Percentiles rank a stretch among this genome's conserved stretches.
phyloP scores from a whole-genome alignment of 371 early-diverging fungal species.

The Actinomortierella wolfii region DNA sequence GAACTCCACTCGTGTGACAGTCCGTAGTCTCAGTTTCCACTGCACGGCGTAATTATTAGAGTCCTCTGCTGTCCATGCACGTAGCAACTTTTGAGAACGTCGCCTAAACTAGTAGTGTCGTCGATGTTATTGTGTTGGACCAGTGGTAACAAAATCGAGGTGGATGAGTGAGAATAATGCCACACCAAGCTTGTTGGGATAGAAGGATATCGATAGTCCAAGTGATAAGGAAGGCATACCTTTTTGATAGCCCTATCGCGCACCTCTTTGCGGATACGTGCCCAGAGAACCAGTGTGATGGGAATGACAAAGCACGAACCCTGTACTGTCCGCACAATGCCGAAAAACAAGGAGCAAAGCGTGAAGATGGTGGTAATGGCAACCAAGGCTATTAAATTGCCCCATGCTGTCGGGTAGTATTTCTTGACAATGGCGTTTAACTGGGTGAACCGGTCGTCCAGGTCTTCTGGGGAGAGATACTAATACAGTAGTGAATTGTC shows the following conservation, averaged over 20 bases:
- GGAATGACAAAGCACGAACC: conserved; percentile 34
- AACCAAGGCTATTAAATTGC: too few relatives aligned
- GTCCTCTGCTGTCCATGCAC: conserved; percentile 29
- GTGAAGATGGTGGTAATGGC: conserved; percentile 10
- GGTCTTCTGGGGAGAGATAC: conserved; percentile 9
- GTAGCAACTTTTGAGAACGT: conserved; percentile 26
- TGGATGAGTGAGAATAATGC: background rate
- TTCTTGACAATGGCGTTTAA: conserved; percentile 7
- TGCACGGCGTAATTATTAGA: conserved; percentile 27
- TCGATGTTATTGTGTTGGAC: too few relatives aligned
- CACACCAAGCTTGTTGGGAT: background rate
- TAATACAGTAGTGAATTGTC: background rate
- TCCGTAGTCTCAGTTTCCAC: conserved; percentile 31
- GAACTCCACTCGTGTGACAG: too few relatives aligned
- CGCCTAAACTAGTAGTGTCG: conserved; percentile 22
- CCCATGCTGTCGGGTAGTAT: conserved; percentile 31
- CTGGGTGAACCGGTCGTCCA: conserved; percentile 9
- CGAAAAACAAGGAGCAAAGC: conserved; percentile 6
- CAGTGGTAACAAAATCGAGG: background rate
- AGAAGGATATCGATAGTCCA: background rate
- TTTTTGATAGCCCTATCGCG: conserved; percentile 23
- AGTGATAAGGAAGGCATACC: conserved; percentile 12
- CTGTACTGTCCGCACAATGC: conserved; percentile 15
- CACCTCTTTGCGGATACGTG: conserved; percentile 26
- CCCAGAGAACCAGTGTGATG: conserved; percentile 27